Base-by-base conservation (phyloP, 805 yeast genomes). In the Lipomyces sp. region DNA sequence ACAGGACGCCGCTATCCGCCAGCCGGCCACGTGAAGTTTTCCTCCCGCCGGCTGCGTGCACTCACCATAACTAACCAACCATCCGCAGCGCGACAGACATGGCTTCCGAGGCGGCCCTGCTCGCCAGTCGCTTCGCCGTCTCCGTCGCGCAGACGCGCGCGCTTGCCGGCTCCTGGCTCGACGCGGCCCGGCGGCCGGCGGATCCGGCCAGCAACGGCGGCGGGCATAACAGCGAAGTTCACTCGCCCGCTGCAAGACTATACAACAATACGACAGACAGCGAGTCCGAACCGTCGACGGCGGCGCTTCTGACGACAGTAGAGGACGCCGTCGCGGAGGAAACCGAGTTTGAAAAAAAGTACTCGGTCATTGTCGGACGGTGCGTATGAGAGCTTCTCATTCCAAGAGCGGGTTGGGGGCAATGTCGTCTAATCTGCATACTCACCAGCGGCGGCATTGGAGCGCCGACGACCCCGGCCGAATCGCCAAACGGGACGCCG, bases 101-200 rank as follows among this genome's bases (percentile, higher is more conserved):
- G n/a, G n/a, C n/a, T n/a, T n/a, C n/a, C 18, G 53, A 49, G 23
- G 28, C 53, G 22, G 45, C 57, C 13, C 19, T 53, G 36, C 48
- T 63, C 33, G 47, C 61, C 13, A 61, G 64, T 4, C 60, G 60
- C 45, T 63, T 59, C 37, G 61, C 65, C 10, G 64, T 63, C 24
- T 63, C 67, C 4, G 52, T 63, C 7, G 53, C 51, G 28, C 56
- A 57, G 32, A 50, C 66, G 4, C 33, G 45, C 14, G 39, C 43
- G 13, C 53, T 63, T 11, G 58, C 63, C 10, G 45, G 56, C 11
- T 61, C 66, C 23, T 63, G 67, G 67, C 48, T 63, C 29, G 49
- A 34, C 34, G 36, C 33, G 22, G 13, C 38, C 16, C 34, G 39
- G 14, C 10, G 33, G 38, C 14, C 48, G 11, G 39, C 18, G 14